phyloP scores from a whole-genome alignment of 2,329 filamentous ascomycete species.

The Metarhizium rileyi region DNA sequence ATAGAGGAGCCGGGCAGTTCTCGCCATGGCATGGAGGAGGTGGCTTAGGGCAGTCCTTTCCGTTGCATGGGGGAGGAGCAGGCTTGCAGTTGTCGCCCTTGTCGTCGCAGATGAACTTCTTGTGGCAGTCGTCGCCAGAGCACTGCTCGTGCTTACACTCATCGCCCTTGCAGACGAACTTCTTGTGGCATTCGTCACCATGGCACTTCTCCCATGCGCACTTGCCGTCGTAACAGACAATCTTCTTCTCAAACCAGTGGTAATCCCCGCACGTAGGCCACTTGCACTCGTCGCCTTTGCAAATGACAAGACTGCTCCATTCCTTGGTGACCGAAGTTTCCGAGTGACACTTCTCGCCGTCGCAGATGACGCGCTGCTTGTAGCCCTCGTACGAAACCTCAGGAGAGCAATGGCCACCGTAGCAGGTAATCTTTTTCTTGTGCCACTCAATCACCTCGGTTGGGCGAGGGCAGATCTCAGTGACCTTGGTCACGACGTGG shows the following conservation, averaged over 20 bases:
- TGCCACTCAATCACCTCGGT: constrained; percentile 14
- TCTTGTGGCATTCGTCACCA: constrained; percentile 21
- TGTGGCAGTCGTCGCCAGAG: constrained; percentile 20
- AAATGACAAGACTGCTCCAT: constrained; percentile 21
- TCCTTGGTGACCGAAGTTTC: constrained; percentile 16
- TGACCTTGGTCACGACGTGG: constrained; percentile 16
- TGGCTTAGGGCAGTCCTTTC: constrained; percentile 1
- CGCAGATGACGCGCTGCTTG: background rate
- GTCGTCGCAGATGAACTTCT: constrained; percentile 18
- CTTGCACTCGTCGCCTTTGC: constrained; percentile 18
- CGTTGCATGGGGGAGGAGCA: constrained; percentile 5
- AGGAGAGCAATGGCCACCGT: constrained; percentile 22
- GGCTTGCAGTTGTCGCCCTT: constrained; percentile 11
- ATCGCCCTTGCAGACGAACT: constrained; percentile 22
- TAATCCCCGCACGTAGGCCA: constrained; percentile 14
- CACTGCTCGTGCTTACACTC: constrained; percentile 22
- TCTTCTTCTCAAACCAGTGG: constrained; percentile 19
- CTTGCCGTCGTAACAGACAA: constrained; percentile 22
- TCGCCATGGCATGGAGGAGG: background rate
- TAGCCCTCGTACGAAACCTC: constrained; percentile 16
- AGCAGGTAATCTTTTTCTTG: constrained; percentile 25
- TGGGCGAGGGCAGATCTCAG: constrained; percentile 13
- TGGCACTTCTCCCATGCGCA: constrained; percentile 20
- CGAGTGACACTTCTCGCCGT: constrained; percentile 13
- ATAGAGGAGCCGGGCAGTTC: background rate